These are phyloP conservation scores for Ganoderma sinense DNA, from an alignment of 1,284 basidiomycete species.

Conservation along the genomic window DNA sequence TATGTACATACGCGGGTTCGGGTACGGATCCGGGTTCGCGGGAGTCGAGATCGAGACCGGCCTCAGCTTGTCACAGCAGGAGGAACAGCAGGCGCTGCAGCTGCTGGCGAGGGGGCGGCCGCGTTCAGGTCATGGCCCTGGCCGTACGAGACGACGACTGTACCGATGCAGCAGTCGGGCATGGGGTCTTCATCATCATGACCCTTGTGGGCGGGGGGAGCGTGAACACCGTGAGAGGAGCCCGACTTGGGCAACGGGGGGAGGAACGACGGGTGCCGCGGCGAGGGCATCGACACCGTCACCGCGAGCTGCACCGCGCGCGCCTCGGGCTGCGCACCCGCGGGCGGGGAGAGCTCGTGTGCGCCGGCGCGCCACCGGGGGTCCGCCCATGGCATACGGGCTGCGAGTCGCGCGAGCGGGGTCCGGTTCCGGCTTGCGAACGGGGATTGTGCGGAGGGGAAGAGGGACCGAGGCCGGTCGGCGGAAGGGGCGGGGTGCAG, in stretches of 20 bases:
- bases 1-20: background rate
- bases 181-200: conserved; percentile 17
- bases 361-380: conserved; percentile 3
- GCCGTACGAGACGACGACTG: conserved; percentile 18
- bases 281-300: conserved; percentile 24
- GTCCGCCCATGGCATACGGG: conserved; percentile 9
- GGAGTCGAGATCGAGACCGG: background rate
- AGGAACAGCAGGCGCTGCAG: background rate
- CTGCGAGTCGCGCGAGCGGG: conserved; percentile 9
- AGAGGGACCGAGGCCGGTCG: conserved; percentile 4
- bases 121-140: background rate
- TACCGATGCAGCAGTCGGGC: conserved; percentile 32
- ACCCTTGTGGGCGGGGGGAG: background rate
- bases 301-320: conserved; percentile 26
- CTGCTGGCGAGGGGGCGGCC: background rate
- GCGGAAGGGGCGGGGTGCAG: background rate
- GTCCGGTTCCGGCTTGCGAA: conserved; percentile 11
- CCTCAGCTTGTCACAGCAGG: background rate
- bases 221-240: background rate
- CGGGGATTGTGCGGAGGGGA: conserved; percentile 27
- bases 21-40: no score
- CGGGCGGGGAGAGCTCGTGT: conserved; percentile 13
- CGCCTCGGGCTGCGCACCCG: background rate
- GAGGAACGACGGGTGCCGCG: background rate
- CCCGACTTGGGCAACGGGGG: background rate